These are phyloP conservation scores for Gracilaria gracilis DNA, from an alignment of 23 red algal species.

Conservation along the genomic window DNA sequence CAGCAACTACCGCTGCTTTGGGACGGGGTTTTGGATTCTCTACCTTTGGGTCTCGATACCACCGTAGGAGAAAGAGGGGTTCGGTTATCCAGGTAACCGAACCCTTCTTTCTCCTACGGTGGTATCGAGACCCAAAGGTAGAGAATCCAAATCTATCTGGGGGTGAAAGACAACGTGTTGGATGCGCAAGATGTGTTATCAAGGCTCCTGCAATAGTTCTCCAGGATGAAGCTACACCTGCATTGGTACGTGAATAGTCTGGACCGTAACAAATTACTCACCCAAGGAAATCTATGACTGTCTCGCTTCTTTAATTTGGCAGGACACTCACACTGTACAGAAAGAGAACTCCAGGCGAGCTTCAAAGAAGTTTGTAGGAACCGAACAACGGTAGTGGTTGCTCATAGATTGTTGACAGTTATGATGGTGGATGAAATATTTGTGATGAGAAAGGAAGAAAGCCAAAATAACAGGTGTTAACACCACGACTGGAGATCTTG, in stretches of 20 bases:
- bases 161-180: constrained; percentile 94
- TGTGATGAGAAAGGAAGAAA: constrained; percentile 76
- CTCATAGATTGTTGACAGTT: constrained; percentile 91
- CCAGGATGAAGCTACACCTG: constrained; percentile 90
- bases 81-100: too few relatives aligned
- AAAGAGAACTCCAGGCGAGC: constrained; percentile 86
- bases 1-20: constrained; percentile 77
- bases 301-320: constrained; percentile 3
- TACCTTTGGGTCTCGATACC: constrained; percentile 87
- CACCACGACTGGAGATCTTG: too few relatives aligned
- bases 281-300: not conserved
- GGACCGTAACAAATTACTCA: not conserved
- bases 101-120: too few relatives aligned
- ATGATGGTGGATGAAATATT: constrained; percentile 88
- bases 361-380: constrained; percentile 74
- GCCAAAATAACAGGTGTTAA: too few relatives aligned
- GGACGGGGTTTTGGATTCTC: constrained; percentile 68
- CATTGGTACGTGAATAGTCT: constrained; percentile 55
- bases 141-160: too few relatives aligned
- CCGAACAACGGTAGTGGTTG: constrained; percentile 95
- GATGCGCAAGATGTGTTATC: constrained; percentile 82
- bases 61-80: constrained; percentile 86
- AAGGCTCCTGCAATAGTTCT: constrained; percentile 83
- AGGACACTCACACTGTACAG: constrained; percentile 87
- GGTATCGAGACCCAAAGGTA: too few relatives aligned